Conservation (phyloP, 1,139 yeast genomes). For the Geotrichum reessii region DNA sequence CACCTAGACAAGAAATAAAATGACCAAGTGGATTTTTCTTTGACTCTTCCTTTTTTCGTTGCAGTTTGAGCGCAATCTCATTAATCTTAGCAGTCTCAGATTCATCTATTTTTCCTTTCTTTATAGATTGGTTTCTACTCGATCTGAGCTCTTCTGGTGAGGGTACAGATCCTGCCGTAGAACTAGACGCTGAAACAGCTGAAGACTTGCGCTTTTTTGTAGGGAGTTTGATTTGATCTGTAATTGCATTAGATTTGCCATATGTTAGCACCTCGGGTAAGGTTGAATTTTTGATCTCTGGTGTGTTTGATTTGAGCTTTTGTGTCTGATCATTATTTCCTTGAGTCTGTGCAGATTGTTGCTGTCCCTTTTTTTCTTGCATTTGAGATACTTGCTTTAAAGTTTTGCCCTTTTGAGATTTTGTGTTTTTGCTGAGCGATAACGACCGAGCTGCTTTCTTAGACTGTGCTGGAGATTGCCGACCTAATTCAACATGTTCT, state of each 20-base stretch:
- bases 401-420: conserved; percentile 2
- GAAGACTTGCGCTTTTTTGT: conserved; percentile 27
- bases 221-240: conserved; percentile 32
- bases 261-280: conserved; percentile 30
- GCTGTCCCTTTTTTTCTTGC: conserved; percentile 18
- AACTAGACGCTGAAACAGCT: conserved; percentile 16
- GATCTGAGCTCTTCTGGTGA: conserved; percentile 21
- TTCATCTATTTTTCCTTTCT: conserved; percentile 28
- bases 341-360: conserved; percentile 3
- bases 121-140: conserved; percentile 14
- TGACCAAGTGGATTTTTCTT: conserved; percentile 28
- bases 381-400: conserved; percentile 4
- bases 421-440: background rate
- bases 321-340: background rate
- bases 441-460: background rate
- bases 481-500: no score
- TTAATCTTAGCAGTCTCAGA: conserved; percentile 22
- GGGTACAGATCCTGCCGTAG: background rate
- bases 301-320: conserved; percentile 7
- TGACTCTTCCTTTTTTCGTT: conserved; percentile 27
- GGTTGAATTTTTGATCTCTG: conserved; percentile 19
- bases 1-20: conserved; percentile 30
- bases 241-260: conserved; percentile 27
- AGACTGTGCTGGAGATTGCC: conserved; percentile 1
- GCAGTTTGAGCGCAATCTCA: conserved; percentile 21